Base-by-base conservation (phyloP, 148 eudicot genomes). In the Heliosperma pusillum region DNA sequence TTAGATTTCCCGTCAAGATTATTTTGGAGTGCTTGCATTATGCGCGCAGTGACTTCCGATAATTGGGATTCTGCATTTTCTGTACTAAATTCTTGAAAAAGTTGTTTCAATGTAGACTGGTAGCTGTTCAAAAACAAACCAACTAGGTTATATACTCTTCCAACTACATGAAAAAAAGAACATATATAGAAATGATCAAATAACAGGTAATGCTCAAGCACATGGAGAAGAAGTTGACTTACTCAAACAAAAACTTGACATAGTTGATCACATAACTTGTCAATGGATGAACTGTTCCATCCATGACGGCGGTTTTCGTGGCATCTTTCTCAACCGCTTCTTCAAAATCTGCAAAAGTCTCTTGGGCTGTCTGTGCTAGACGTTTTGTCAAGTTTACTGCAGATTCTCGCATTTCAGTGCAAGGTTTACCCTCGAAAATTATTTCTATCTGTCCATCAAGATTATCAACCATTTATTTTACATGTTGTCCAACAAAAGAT, bases 251-350 rank as follows among this genome's bases (percentile, higher is more conserved):
- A 83, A 94, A 94, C 83, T 94, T 94, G 78, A 90, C 97, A 53
- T 94, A 94, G 80, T 94, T 94, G 67, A 94, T 91, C 66, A 92
- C 98, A 85, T 94, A 94, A 83, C 98, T 94, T 67, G 96, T 94
- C 76, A 94, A 77, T 30, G 98, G 98, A 85, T 94, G 98, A 77
- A 94, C 98, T 8, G 96, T 94, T 82, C 97, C 98, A 79, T 94
- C 97, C 80, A 87, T 85, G 79, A 94, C 96, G 66, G 93, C 86
- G 56, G 97, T 94, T 86, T 85, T 88, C 62, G 98, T 90, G 80
- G 96, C 90, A 82, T 94, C 98, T 82, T 91, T 94, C 80, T 92
- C 96, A 58, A 94, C 93, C 25, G 97, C 98, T 83, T 90, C 98
- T 84, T 94, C 93, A 82, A 94, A 94, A 82, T 92, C 97, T 56